These are phyloP conservation scores for Talaromyces rugulosus DNA, from an alignment of 2,329 filamentous ascomycete species.

Conservation along the genomic window DNA sequence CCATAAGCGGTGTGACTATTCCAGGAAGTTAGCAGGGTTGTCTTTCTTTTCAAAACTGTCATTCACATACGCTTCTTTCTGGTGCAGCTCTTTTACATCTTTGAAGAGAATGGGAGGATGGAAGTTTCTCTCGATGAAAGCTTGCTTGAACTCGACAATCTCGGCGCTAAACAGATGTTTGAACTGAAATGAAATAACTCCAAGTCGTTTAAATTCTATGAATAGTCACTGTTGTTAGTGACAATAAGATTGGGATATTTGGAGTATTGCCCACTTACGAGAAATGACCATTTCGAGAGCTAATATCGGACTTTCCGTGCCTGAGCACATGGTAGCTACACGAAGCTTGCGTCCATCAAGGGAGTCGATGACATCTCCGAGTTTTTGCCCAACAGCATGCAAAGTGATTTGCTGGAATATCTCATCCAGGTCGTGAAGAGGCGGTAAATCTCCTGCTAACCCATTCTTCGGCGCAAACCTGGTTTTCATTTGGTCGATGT, in stretches of 20 bases:
- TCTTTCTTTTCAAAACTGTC: background rate
- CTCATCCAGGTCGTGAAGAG: slow-evolving; percentile 42
- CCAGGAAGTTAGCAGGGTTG: background rate
- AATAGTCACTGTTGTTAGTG: background rate
- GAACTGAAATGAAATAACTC: slow-evolving; percentile 38
- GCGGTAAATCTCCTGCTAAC: slow-evolving; percentile 37
- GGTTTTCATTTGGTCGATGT: slow-evolving; percentile 6
- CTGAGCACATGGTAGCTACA: slow-evolving; percentile 72
- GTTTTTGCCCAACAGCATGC: slow-evolving; percentile 30
- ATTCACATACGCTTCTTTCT: slow-evolving; percentile 45
- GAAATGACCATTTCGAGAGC: slow-evolving; percentile 57
- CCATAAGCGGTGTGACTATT: slow-evolving; percentile 64
- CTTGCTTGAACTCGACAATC: slow-evolving; percentile 61
- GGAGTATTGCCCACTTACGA: slow-evolving; percentile 25
- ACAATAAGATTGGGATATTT: background rate
- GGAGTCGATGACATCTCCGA: slow-evolving; percentile 32
- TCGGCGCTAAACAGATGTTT: slow-evolving; percentile 60
- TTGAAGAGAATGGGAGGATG: slow-evolving; percentile 51
- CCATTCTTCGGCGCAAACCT: slow-evolving; percentile 15
- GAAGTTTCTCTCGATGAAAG: slow-evolving; percentile 61
- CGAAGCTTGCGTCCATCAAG: slow-evolving; percentile 40
- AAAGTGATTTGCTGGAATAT: slow-evolving; percentile 49
- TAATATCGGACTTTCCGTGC: slow-evolving; percentile 70
- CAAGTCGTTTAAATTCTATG: slow-evolving; percentile 30
- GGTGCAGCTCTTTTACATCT: slow-evolving; percentile 55